A percentile compares a stretch with the other conserved stretches of the same genome.
phyloP scores from a whole-genome alignment of 2,329 filamentous ascomycete genomes.

The Teratosphaeria pseudoeucalypti region DNA sequence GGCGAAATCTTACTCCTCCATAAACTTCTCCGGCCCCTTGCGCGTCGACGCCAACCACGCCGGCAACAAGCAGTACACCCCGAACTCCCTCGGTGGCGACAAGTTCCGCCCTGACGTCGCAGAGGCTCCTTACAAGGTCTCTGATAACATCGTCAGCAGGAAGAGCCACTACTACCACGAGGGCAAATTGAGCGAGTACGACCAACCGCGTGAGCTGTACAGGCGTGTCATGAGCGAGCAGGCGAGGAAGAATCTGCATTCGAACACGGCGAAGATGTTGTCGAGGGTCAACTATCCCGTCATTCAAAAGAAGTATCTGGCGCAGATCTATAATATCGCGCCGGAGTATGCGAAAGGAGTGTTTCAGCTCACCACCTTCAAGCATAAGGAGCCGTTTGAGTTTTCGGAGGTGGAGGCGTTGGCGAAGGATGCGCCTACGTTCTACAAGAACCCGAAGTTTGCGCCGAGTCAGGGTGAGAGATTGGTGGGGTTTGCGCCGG shows the following conservation, averaged over 20 bases:
- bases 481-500: slow-evolving; percentile 30
- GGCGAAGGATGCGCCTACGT: slow-evolving; percentile 35
- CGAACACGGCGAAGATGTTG: slow-evolving; percentile 37
- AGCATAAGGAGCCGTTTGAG: slow-evolving; percentile 33
- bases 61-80: slow-evolving; percentile 42
- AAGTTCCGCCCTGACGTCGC: slow-evolving; percentile 44
- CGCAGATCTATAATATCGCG: slow-evolving; percentile 41
- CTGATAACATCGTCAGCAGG: slow-evolving; percentile 40
- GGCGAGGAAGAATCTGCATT: slow-evolving; percentile 35
- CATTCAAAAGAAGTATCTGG: slow-evolving; percentile 39
- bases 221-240: slow-evolving; percentile 37
- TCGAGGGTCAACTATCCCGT: slow-evolving; percentile 19
- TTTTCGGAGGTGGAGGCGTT: slow-evolving; percentile 37
- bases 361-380: slow-evolving; percentile 32
- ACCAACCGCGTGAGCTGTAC: slow-evolving; percentile 40
- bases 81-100: slow-evolving; percentile 39
- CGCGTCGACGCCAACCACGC: slow-evolving; percentile 39
- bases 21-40: slow-evolving; percentile 42
- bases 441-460: slow-evolving; percentile 39
- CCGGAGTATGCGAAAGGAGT: slow-evolving; percentile 39
- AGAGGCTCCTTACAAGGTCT: slow-evolving; percentile 40
- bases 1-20: slow-evolving; percentile 34
- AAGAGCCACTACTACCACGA: slow-evolving; percentile 48
- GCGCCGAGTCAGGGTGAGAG: slow-evolving; percentile 30
- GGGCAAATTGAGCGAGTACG: slow-evolving; percentile 43